These are phyloP conservation scores for Choanephora cucurbitarum DNA, from an alignment of 371 early-diverging fungal species.

Conservation along the genomic window DNA sequence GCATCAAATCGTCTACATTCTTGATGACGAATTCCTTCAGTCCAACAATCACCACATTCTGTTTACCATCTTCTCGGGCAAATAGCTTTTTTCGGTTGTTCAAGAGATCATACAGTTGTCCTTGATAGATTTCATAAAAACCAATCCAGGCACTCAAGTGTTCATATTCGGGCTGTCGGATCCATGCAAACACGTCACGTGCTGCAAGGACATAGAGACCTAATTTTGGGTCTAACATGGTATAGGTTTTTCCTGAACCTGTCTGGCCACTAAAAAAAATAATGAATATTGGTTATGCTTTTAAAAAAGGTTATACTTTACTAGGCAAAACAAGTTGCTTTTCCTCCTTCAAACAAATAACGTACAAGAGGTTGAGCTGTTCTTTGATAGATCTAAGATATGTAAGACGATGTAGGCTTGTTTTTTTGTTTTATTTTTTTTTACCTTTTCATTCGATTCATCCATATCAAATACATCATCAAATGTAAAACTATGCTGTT, in stretches of 20 bases:
- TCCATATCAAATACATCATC: slow-evolving; percentile 92
- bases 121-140: slow-evolving; percentile 98
- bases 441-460: slow-evolving; percentile 77
- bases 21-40: slow-evolving; percentile 84
- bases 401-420: background rate
- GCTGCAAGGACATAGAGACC: slow-evolving; percentile 94
- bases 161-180: slow-evolving; percentile 72
- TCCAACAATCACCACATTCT: slow-evolving; percentile 89
- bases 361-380: slow-evolving; percentile 91
- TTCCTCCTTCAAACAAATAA: slow-evolving; percentile 90
- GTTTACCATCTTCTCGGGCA: slow-evolving; percentile 96
- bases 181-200: slow-evolving; percentile 80
- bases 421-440: too few species aligned
- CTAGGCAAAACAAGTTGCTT: slow-evolving; percentile 98
- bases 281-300: background rate
- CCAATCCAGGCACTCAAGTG: slow-evolving; percentile 84
- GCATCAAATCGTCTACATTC: slow-evolving; percentile 83
- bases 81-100: slow-evolving; percentile 86
- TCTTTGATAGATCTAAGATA: slow-evolving; percentile 70
- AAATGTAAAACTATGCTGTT: slow-evolving; percentile 91
- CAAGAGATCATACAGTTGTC: slow-evolving; percentile 92
- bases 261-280: slow-evolving; percentile 85
- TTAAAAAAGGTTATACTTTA: slow-evolving; percentile 32
- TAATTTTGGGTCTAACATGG: slow-evolving; percentile 90
- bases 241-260: slow-evolving; percentile 96